Conservation (phyloP, 78 protist genomes). For the Dictyostelium discoideum region dicty_2.7 NC_007088.5:2555501-2556000, state of each 20-base stretch:
- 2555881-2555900: background rate
- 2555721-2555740: background rate
- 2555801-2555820: background rate
- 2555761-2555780: background rate
- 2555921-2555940: constrained; percentile 18
- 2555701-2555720: constrained; percentile 8
- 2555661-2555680: constrained; percentile 38
- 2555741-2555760: background rate
- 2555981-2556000: constrained; percentile 1
- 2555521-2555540: background rate
- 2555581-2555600: background rate
- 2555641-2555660: constrained; percentile 15
- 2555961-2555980: background rate
- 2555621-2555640: constrained; percentile 33
- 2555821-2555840: background rate
- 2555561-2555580: background rate
- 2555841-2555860: background rate
- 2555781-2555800: background rate
- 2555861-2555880: background rate
- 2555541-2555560: constrained; percentile 1
- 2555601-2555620: background rate
- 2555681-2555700: constrained; percentile 27
- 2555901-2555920: background rate
- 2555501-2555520: background rate
- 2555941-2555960: constrained; percentile 20